These are phyloP conservation scores for Fraxinus greggii DNA, from an alignment of 305 asterid genomes.

Conservation along the genomic window DNA sequence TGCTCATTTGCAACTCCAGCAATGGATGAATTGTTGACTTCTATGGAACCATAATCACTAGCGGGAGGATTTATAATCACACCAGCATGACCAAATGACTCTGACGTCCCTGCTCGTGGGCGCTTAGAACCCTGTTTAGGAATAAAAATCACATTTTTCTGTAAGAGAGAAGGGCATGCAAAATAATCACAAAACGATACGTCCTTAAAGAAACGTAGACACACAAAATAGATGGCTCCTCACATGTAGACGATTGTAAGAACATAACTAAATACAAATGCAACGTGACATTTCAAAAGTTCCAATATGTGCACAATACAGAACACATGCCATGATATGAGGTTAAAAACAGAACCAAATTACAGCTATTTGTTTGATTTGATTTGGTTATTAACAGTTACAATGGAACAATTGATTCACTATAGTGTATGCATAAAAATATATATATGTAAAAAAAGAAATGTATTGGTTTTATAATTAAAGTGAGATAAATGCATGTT, in stretches of 20 bases:
- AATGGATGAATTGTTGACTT: slow-evolving; percentile 56
- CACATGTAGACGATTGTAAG: slow-evolving; percentile 8
- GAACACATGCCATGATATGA: neutral
- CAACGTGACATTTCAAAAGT: neutral
- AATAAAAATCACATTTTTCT: slow-evolving; percentile 11
- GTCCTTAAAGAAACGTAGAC: slow-evolving; percentile 2
- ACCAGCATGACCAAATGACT: slow-evolving; percentile 77
- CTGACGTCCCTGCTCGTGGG: slow-evolving; percentile 72
- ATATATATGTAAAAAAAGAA: neutral
- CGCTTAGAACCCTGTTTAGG: slow-evolving; percentile 73
- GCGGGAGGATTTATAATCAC: slow-evolving; percentile 69
- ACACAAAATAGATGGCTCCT: slow-evolving; percentile 12
- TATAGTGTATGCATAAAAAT: neutral
- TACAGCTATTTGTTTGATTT: neutral
- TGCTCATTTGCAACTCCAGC: slow-evolving; percentile 61
- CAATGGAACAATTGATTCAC: neutral
- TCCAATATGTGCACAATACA: neutral
- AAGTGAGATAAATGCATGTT: neutral
- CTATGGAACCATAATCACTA: slow-evolving; percentile 71
- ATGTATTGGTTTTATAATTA: neutral
- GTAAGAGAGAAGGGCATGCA: slow-evolving; percentile 1
- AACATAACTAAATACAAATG: neutral
- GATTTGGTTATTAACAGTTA: neutral
- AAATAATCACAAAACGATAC: neutral
- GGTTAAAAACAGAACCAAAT: neutral